Conservation (phyloP, 1,284 basidiomycete genomes). For the Paramarasmius palmivorus region DNA sequence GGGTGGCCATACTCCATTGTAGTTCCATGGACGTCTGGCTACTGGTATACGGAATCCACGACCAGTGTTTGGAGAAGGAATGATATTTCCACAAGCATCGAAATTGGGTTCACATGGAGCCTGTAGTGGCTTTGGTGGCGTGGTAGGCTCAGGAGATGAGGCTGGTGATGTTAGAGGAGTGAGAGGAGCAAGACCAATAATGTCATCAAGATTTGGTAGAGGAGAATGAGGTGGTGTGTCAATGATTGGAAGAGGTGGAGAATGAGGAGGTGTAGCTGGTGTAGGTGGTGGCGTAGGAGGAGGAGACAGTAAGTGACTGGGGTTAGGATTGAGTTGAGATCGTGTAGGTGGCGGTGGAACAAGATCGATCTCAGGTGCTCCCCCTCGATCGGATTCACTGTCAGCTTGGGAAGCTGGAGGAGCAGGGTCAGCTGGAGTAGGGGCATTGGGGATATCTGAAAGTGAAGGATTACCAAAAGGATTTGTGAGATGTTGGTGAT, state of each 20-base stretch:
- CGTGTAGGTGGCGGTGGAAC: background rate
- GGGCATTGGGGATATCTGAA: too few relatives aligned
- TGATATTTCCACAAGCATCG: constrained; percentile 3
- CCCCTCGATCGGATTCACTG: constrained; percentile 12
- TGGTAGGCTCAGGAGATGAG: too few relatives aligned
- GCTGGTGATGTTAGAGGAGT: background rate
- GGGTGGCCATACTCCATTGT: background rate
- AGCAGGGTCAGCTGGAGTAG: too few relatives aligned
- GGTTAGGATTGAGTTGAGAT: background rate
- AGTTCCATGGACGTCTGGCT: constrained; percentile 5
- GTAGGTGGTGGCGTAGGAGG: background rate
- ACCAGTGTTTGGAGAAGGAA: constrained; percentile 5
- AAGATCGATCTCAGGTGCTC: constrained; percentile 4
- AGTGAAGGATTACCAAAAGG: constrained; percentile 1
- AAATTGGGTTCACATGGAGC: constrained; percentile 5
- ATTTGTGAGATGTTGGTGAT: constrained; percentile 2
- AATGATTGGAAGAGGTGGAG: constrained; percentile 2
- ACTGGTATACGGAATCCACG: constrained; percentile 2
- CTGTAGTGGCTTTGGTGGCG: too few relatives aligned
- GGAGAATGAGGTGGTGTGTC: constrained; percentile 9
- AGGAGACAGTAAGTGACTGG: background rate
- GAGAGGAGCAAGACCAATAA: background rate
- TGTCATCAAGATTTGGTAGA: background rate
- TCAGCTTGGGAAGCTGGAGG: too few relatives aligned
- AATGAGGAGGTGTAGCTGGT: constrained; percentile 1